These are phyloP conservation scores for Mortierella sp. DNA, from an alignment of 371 early-diverging fungal species.

Conservation along the genomic window DNA sequence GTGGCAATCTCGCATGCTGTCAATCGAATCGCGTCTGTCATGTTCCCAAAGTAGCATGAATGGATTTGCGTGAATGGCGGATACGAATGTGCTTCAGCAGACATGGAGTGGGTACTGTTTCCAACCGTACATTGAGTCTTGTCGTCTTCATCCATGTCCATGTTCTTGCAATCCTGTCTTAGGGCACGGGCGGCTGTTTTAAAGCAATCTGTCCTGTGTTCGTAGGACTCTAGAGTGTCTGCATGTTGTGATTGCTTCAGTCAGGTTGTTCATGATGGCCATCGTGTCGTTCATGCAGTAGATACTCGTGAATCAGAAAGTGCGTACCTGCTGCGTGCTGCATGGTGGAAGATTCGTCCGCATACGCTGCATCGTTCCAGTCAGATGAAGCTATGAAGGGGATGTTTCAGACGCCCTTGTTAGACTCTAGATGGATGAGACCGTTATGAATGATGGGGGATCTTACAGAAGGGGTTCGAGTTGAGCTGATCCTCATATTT, in stretches of 20 bases:
- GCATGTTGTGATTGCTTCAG: not conserved
- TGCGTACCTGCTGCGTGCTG: conserved; percentile 29
- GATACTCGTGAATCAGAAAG: not conserved
- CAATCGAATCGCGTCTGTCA: conserved; percentile 35
- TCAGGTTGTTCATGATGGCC: not conserved
- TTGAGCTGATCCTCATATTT: not conserved
- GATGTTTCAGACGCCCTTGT: too few relatives aligned
- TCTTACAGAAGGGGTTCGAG: not conserved
- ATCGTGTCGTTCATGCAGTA: not conserved
- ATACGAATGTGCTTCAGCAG: too few relatives aligned
- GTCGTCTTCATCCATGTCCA: conserved; percentile 36
- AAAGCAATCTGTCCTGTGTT: conserved; percentile 33
- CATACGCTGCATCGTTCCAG: conserved; percentile 7
- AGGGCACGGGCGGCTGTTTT: conserved; percentile 31
- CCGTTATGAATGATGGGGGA: too few relatives aligned
- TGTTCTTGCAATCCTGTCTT: conserved; percentile 28
- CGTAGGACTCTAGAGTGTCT: conserved; percentile 36
- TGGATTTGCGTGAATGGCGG: not conserved
- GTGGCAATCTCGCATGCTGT: conserved; percentile 45
- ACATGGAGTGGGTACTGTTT: too few relatives aligned
- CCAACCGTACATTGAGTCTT: conserved; percentile 27
- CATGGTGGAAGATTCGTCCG: conserved; percentile 19
- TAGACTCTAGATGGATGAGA: too few relatives aligned
- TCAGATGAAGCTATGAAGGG: not conserved
- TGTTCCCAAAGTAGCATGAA: not conserved